These are phyloP conservation scores for button mushroom (Agaricus bisporus) DNA, from an alignment of 768 basidiomycete species.

Conservation along the genomic window DNA sequence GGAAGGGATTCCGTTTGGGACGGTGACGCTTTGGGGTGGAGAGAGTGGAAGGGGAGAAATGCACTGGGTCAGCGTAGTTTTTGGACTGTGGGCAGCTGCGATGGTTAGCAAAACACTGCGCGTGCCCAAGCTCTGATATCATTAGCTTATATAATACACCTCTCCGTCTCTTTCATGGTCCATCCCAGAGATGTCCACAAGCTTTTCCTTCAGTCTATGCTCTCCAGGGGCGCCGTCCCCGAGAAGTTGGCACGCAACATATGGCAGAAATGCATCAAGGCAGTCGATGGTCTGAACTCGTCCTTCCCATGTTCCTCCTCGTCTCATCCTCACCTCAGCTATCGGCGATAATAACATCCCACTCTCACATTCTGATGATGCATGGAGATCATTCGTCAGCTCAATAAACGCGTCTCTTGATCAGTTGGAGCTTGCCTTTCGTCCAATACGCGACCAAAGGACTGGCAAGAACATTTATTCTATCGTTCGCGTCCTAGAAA, in stretches of 20 bases:
- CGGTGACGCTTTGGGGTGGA: slow-evolving; percentile 66
- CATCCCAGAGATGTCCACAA: slow-evolving; percentile 61
- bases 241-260: slow-evolving; percentile 55
- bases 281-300: slow-evolving; percentile 53
- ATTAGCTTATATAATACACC: slow-evolving; percentile 7
- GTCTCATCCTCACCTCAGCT: slow-evolving; percentile 10
- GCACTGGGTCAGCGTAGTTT: slow-evolving; percentile 74
- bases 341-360: background rate
- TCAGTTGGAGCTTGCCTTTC: slow-evolving; percentile 69
- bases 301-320: background rate
- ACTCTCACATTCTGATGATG: slow-evolving; percentile 50
- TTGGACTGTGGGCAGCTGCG: slow-evolving; percentile 83
- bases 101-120: slow-evolving; percentile 98
- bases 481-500: slow-evolving; percentile 41
- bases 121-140: slow-evolving; percentile 58
- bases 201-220: slow-evolving; percentile 73
- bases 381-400: slow-evolving; percentile 57
- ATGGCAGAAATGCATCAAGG: slow-evolving; percentile 61
- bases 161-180: slow-evolving; percentile 16
- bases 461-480: slow-evolving; percentile 61
- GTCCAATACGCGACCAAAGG: slow-evolving; percentile 53
- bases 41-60: slow-evolving; percentile 77
- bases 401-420: slow-evolving; percentile 60
- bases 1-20: slow-evolving; percentile 69
- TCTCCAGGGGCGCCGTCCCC: slow-evolving; percentile 68